Percentiles rank a stretch among this genome's conserved stretches.
These are phyloP conservation scores for Eudorina sp. DNA, from an alignment of 139 green algal species.

Conservation along the genomic window DNA sequence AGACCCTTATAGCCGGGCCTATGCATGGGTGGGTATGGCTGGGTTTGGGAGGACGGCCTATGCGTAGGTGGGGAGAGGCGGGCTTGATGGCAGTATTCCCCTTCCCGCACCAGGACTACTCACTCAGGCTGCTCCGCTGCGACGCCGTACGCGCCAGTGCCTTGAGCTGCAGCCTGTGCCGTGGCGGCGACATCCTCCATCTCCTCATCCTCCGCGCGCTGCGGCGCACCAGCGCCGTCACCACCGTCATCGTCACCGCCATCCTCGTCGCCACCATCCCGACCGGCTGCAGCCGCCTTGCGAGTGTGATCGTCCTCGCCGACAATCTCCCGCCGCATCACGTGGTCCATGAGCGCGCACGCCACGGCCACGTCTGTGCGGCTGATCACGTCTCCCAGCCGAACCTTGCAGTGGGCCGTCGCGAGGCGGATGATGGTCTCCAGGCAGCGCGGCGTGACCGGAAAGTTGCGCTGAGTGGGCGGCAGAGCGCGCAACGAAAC, in stretches of 20 bases:
- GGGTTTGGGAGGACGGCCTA: no score
- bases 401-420: conserved; percentile 92
- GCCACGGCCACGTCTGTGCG: conserved; percentile 49
- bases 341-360: conserved; percentile 33
- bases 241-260: conserved; percentile 22
- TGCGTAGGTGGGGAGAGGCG: no score
- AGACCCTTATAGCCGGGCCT: no score
- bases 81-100: no score
- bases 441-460: conserved; percentile 90
- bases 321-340: conserved; percentile 49
- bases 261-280: neutral
- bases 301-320: neutral
- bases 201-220: neutral
- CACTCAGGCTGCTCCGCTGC: neutral
- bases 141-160: conserved; percentile 19
- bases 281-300: conserved; percentile 6
- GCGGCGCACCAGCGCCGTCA: neutral
- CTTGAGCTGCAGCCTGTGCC: neutral
- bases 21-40: no score
- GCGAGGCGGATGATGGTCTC: conserved; percentile 97
- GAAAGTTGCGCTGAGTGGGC: conserved; percentile 58
- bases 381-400: conserved; percentile 55
- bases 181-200: neutral
- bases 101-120: no score
- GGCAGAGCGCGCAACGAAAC: conserved; percentile 76